These are phyloP conservation scores for Sordariomycetes sp. DNA, from an alignment of 2,329 filamentous ascomycete genomes.

Conservation along the genomic window DNA sequence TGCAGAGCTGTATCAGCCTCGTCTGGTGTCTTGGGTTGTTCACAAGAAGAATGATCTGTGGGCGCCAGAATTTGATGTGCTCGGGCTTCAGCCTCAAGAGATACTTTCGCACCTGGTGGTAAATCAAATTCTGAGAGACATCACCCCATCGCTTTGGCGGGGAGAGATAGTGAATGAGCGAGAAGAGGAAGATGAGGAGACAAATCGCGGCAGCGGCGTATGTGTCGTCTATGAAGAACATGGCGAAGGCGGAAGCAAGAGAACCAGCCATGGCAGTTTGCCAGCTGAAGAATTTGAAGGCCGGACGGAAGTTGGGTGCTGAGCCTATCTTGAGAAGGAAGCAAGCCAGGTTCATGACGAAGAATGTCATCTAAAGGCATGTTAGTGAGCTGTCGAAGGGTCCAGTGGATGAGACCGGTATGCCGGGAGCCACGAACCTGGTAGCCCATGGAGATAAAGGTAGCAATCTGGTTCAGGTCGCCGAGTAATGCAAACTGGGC, in stretches of 20 bases:
- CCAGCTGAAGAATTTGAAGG: conserved; percentile 83
- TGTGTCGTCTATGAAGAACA: conserved; percentile 81
- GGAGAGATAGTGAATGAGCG: conserved; percentile 74
- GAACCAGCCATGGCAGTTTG: conserved; percentile 66
- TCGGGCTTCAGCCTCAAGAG: conserved; percentile 71
- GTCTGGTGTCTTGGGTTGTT: conserved; percentile 74
- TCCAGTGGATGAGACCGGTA: background rate
- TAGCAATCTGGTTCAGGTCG: conserved; percentile 79
- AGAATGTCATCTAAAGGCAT: conserved; percentile 61
- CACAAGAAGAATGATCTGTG: conserved; percentile 73
- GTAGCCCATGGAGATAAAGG: conserved; percentile 82
- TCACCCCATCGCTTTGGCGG: conserved; percentile 85
- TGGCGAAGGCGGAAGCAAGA: conserved; percentile 62
- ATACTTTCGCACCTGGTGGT: conserved; percentile 76
- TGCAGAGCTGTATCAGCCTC: conserved; percentile 80
- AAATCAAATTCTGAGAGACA: conserved; percentile 80
- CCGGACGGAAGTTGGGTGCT: conserved; percentile 77
- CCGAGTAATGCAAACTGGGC: conserved; percentile 71
- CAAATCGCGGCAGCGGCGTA: conserved; percentile 67
- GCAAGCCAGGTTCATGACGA: conserved; percentile 78
- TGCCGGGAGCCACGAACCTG: conserved; percentile 31
- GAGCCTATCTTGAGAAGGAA: conserved; percentile 79
- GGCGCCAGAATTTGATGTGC: conserved; percentile 89
- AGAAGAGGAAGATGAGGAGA: conserved; percentile 62
- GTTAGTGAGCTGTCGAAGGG: background rate